Evolutionary conservation across 495 filamentous ascomycete species (phyloP).

Genomic region (Xanthoparmelia taractica): DNA sequence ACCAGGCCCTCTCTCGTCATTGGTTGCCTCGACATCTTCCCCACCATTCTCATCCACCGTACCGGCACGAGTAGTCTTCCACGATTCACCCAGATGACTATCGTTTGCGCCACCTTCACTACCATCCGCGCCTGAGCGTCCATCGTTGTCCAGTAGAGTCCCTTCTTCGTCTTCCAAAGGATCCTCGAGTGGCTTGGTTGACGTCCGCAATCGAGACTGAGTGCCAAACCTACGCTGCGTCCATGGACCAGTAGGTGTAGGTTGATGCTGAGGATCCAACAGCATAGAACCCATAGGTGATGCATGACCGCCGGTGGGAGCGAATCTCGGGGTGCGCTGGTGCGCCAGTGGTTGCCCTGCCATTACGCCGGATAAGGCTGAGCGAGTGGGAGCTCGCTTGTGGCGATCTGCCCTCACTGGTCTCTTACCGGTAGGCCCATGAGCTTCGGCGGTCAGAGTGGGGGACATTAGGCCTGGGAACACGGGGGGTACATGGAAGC

Average conservation of each 20-base stretch:
- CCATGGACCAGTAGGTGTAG: slow-evolving; percentile 48
- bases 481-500: slow-evolving; percentile 69
- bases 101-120: slow-evolving; percentile 44
- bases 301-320: slow-evolving; percentile 21
- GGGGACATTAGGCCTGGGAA: slow-evolving; percentile 66
- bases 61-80: slow-evolving; percentile 50
- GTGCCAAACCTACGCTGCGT: slow-evolving; percentile 36
- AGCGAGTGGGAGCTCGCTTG: slow-evolving; percentile 30
- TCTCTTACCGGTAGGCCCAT: slow-evolving; percentile 22
- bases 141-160: slow-evolving; percentile 22
- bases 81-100: slow-evolving; percentile 57
- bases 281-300: slow-evolving; percentile 58
- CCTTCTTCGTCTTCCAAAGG: slow-evolving; percentile 43
- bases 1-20: slow-evolving; percentile 44
- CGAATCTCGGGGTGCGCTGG: slow-evolving; percentile 32
- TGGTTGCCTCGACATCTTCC: slow-evolving; percentile 43
- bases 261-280: slow-evolving; percentile 82
- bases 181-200: slow-evolving; percentile 34
- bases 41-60: slow-evolving; percentile 40
- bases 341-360: slow-evolving; percentile 21
- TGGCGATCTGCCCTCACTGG: slow-evolving; percentile 19
- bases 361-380: slow-evolving; percentile 8
- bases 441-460: slow-evolving; percentile 48
- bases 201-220: slow-evolving; percentile 46
- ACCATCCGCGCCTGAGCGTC: slow-evolving; percentile 30